Evolutionary conservation across 192 early-diverging fungal genomes (phyloP), one percentile per base, ranked within the genome.

Genomic region (Coemansia brasiliensis): DNA sequence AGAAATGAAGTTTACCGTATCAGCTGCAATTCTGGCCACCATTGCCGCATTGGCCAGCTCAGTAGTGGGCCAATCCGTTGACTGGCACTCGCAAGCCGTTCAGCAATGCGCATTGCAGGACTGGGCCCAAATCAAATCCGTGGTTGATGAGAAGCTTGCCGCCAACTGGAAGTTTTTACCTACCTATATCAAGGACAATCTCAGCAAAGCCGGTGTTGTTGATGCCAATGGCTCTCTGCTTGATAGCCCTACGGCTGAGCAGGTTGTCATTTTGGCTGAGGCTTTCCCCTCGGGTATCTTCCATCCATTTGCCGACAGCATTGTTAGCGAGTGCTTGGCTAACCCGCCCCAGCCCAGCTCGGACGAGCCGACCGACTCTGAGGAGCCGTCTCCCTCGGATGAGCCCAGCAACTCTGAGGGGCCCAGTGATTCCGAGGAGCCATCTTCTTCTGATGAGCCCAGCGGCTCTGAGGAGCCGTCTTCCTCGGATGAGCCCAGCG

Each of bases 1-100:
- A 17, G n/a, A 49, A 41, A 70, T 67, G 69, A 67, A 72, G 62
- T 59, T 59, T 18, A 72, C 45, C 26, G 13, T 59, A 7, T 54
- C 69, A 16, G 32, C 25, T 41, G 26, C 51, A 16, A 21, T 32
- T n/a, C 5, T 63, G 13, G 46, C 57, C 32, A 15, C 57, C 4
- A 12, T 72, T 21, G 62, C 69, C 38, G 46, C 63, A 3, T 40
- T 71, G 10, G 29, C 54, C 8, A 45, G 54, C 13, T 55, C 59
- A 3, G 40, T 21, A 1, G 20, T 58, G n/a, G 35, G 41, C 17
- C 39, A 59, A 48, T 43, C 46, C 39, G 59, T 64, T 45, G 42
- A 79, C 48, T 69, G 74, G 67, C 38, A 20, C 16, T 46, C 62
- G 11, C 25, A 52, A 5, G 55, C 57, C 4, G 39, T 62, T 15